Evolutionary conservation across 1,284 basidiomycete species (phyloP).

Genomic region (Flammula alnicola): DNA sequence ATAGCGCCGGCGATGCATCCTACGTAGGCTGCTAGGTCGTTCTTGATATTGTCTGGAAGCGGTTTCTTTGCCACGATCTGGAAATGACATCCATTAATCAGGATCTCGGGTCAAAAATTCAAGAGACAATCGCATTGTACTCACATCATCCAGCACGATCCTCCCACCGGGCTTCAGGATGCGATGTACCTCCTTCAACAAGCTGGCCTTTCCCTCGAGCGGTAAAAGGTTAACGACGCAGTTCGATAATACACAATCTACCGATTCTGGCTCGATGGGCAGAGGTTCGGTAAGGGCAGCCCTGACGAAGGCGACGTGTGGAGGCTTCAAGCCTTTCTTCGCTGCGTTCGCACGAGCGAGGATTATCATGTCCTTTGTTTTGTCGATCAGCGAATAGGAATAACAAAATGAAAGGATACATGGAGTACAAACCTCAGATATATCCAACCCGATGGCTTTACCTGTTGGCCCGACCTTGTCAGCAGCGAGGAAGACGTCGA

Average conservation of each 20-base stretch:
- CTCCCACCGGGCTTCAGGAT: slow-evolving; percentile 57
- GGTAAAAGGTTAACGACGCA: slow-evolving; percentile 58
- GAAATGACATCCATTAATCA: not conserved
- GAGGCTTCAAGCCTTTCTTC: slow-evolving; percentile 42
- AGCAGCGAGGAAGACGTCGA: slow-evolving; percentile 57
- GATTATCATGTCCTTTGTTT: slow-evolving; percentile 59
- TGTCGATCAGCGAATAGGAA: not conserved
- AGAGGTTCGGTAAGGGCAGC: slow-evolving; percentile 44
- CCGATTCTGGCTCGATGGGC: slow-evolving; percentile 48
- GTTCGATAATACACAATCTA: slow-evolving; percentile 60
- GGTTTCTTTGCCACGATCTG: slow-evolving; percentile 50
- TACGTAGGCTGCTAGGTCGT: slow-evolving; percentile 44
- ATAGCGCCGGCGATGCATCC: slow-evolving; percentile 51
- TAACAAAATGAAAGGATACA: not conserved
- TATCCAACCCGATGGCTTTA: slow-evolving; percentile 55
- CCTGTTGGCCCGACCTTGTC: slow-evolving; percentile 51
- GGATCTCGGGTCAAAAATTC: not conserved
- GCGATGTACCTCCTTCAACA: slow-evolving; percentile 49
- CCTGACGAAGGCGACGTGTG: slow-evolving; percentile 52
- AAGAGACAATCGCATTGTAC: slow-evolving; percentile 33
- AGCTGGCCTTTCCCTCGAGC: slow-evolving; percentile 38
- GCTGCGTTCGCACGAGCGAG: slow-evolving; percentile 50
- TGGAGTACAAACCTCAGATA: slow-evolving; percentile 39
- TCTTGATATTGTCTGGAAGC: slow-evolving; percentile 44
- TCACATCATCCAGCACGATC: slow-evolving; percentile 44